Evolutionary conservation across 2,329 filamentous ascomycete species (phyloP).

Genomic region (Rachicladosporium sp.): DNA sequence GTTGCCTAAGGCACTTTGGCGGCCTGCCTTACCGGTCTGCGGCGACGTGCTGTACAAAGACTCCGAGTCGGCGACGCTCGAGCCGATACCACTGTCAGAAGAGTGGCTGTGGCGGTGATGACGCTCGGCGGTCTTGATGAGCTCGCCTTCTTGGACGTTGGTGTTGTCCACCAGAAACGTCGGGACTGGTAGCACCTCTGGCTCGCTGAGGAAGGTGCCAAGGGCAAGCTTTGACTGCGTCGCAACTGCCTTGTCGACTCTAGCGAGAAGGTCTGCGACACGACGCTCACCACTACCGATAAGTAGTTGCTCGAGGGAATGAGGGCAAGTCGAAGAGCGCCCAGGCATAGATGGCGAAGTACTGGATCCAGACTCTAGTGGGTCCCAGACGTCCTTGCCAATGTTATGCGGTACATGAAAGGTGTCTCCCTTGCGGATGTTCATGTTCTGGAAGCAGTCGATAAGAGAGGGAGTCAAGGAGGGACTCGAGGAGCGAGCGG

Average conservation of each 20-base stretch:
- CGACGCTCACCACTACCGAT: constrained; percentile 33
- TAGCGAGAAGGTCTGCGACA: constrained; percentile 30
- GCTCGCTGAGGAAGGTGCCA: constrained; percentile 33
- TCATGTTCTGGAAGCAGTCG: constrained; percentile 29
- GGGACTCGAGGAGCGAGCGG: constrained; percentile 22
- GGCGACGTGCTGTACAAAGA: neutral
- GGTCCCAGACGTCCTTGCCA: constrained; percentile 27
- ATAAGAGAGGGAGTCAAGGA: constrained; percentile 25
- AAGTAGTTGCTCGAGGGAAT: constrained; percentile 36
- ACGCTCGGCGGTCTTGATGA: constrained; percentile 26
- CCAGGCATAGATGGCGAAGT: constrained; percentile 28
- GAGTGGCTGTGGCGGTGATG: constrained; percentile 58
- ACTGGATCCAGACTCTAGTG: constrained; percentile 15
- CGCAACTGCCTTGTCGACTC: constrained; percentile 32
- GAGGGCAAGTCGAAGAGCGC: constrained; percentile 37
- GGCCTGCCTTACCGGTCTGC: constrained; percentile 4
- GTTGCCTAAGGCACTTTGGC: neutral
- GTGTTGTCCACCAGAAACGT: constrained; percentile 30
- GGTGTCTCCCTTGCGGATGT: constrained; percentile 36
- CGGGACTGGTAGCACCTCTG: constrained; percentile 37
- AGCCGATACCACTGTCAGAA: constrained; percentile 80
- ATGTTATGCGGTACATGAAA: constrained; percentile 35
- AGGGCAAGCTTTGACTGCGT: constrained; percentile 23
- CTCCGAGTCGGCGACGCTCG: constrained; percentile 47
- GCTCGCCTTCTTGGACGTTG: constrained; percentile 11